Evolutionary conservation across 495 filamentous ascomycete genomes (phyloP).

Genomic region (Aspergillus asperescens): DNA sequence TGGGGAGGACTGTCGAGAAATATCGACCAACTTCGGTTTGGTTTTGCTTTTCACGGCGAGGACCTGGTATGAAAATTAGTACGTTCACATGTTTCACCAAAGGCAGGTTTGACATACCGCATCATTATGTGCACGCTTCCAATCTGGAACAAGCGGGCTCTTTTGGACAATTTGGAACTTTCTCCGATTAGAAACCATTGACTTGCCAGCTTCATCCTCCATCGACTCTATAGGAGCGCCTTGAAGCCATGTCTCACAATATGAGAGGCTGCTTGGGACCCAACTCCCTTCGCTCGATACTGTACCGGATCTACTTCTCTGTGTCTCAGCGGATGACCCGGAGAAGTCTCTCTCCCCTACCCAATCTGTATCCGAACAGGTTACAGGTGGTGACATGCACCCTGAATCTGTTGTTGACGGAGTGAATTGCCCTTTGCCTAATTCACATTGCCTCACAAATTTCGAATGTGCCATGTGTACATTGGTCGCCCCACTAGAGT

Average conservation of each 20-base stretch:
- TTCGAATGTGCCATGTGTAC: constrained; percentile 39
- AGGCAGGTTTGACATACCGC: constrained; percentile 25
- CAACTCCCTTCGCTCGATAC: constrained; percentile 43
- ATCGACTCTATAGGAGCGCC: constrained; percentile 32
- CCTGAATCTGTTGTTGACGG: constrained; percentile 4
- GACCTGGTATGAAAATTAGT: constrained; percentile 22
- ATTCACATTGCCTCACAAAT: constrained; percentile 30
- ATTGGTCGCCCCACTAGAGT: constrained; percentile 25
- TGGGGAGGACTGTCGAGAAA: constrained; percentile 39
- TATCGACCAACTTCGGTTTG: constrained; percentile 40
- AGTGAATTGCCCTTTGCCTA: constrained; percentile 17
- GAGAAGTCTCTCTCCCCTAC: constrained; percentile 15
- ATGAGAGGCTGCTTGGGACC: constrained; percentile 39
- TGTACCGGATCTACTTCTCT: constrained; percentile 35
- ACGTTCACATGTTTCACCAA: not conserved
- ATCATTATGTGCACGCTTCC: constrained; percentile 26
- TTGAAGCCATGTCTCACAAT: constrained; percentile 43
- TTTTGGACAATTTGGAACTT: constrained; percentile 43
- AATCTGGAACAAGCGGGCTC: constrained; percentile 30
- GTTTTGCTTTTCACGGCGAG: constrained; percentile 40
- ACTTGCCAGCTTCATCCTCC: constrained; percentile 22
- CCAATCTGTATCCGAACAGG: constrained; percentile 12
- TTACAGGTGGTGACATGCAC: constrained; percentile 15
- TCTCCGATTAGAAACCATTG: constrained; percentile 32
- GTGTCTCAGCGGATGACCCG: constrained; percentile 18